Base-by-base conservation (phyloP, 2,329 filamentous ascomycete genomes). In the Curvularia spicifera region DNA sequence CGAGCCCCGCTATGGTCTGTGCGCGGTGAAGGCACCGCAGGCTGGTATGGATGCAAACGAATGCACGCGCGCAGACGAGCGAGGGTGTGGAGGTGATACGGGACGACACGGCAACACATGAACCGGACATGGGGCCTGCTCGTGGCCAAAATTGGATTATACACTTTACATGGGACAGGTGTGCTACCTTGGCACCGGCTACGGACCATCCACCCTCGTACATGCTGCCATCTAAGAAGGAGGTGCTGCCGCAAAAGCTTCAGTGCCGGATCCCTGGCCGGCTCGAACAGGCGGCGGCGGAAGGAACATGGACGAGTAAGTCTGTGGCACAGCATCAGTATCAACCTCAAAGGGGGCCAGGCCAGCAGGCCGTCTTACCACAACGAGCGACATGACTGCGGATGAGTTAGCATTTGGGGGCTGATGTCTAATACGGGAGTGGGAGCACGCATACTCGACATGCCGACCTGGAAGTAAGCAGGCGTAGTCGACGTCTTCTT, bases 401-500 rank as follows among this genome's bases (percentile, higher is more conserved):
- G 46, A 20, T 20, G 26, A 26, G 54, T 70, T 60, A 69, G 65
- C 37, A 51, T 26, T 31, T 3, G 9, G 29, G 29, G 29, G 29
- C 29, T 31, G 29, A 4, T 12, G 9, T 31, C 29, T 12, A 12
- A 31, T 2, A 31, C 29, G 29, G 29, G 29, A 10, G 29, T 39
- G n/a, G 42, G 26, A 31, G 43, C 1, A 18, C n/a, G 84, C 88
- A 70, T 82, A 92, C 90, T 71, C 20, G 91, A 87, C 90, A 96
- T 95, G 77, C 88, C 84, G 55, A 95, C 87, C 55, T 87, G 88
- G 78, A 95, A 89, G 74, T 87, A 87, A 51, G 82, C 85, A 2
- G 93, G 92, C 5, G 91, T 93, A 45, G 83, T 80, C 26, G 86
- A 79, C 58, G 79, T 88, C 76, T 86, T 88, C 78, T 82, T 85